These are phyloP conservation scores for Aspergillus sp. DNA, from an alignment of 2,329 filamentous ascomycete species.

Conservation along the genomic window DNA sequence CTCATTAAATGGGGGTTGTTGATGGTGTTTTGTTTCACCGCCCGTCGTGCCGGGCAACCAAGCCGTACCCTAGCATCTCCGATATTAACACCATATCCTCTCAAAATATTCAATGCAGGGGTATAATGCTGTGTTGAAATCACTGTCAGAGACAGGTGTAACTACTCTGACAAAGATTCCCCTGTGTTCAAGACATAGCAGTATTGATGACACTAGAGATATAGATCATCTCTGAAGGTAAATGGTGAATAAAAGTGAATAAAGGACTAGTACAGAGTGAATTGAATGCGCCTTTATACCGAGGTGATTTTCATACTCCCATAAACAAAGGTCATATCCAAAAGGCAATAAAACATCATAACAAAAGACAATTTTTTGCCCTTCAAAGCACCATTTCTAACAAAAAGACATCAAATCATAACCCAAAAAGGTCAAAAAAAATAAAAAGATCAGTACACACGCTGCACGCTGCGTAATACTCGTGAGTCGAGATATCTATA, in stretches of 20 bases:
- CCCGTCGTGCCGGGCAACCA: constrained; percentile 14
- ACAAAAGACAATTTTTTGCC: neutral
- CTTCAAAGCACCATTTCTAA: neutral
- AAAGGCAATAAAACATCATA: neutral
- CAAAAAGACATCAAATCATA: neutral
- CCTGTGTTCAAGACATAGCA: too few relatives aligned
- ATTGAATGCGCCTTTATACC: neutral
- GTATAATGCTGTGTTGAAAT: neutral
- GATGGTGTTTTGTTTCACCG: constrained; percentile 7
- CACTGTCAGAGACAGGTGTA: neutral
- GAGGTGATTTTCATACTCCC: neutral
- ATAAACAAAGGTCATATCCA: neutral
- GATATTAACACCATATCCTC: neutral
- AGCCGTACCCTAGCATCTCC: too few relatives aligned
- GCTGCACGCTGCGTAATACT: neutral
- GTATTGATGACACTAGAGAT: neutral
- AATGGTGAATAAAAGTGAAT: too few relatives aligned
- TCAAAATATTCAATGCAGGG: neutral
- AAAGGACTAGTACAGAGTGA: neutral
- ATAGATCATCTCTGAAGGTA: neutral
- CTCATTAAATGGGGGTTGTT: constrained; percentile 2
- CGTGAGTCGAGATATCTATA: neutral
- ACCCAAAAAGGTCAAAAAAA: neutral
- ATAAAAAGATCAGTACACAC: neutral
- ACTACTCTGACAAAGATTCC: neutral